Conservation (phyloP, 2,329 filamentous ascomycete species). For the Tympanopsis confertula region DNA sequence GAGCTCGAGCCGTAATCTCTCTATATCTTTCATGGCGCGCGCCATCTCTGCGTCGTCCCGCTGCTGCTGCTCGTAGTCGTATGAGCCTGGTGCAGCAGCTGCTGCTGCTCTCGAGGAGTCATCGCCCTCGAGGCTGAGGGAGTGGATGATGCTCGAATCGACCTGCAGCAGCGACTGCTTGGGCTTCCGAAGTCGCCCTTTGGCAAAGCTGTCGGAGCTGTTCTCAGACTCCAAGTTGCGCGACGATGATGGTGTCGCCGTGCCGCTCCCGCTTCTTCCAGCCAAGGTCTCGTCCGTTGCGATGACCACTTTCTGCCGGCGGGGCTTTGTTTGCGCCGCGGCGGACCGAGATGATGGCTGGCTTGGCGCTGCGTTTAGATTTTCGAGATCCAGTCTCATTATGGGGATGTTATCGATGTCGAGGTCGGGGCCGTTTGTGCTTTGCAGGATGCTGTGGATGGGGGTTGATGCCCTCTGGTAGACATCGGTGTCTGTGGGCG, state of each 20-base stretch:
- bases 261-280: constrained; percentile 27
- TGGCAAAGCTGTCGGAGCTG: constrained; percentile 33
- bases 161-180: constrained; percentile 66
- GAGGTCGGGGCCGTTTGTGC: constrained; percentile 64
- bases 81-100: constrained; percentile 18
- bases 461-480: constrained; percentile 59
- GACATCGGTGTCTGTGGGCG: constrained; percentile 29
- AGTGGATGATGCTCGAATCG: constrained; percentile 71
- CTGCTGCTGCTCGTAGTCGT: constrained; percentile 55
- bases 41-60: constrained; percentile 82
- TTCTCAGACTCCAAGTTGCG: constrained; percentile 42
- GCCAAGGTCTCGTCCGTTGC: constrained; percentile 64
- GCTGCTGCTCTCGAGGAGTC: constrained; percentile 11
- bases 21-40: constrained; percentile 77
- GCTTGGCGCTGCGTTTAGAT: constrained; percentile 19
- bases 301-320: constrained; percentile 52
- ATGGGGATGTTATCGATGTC: constrained; percentile 94
- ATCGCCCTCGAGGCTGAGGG: constrained; percentile 56
- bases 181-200: constrained; percentile 32
- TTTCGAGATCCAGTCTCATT: constrained; percentile 75
- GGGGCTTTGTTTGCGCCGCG: constrained; percentile 17
- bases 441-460: constrained; percentile 64
- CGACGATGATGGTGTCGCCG: constrained; percentile 29
- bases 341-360: constrained; percentile 11
- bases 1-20: constrained; percentile 79